Evolutionary conservation across 176 grass and related monocot genomes (phyloP), one percentile per base, ranked within the genome.

Genomic region (Typha latifolia): DNA sequence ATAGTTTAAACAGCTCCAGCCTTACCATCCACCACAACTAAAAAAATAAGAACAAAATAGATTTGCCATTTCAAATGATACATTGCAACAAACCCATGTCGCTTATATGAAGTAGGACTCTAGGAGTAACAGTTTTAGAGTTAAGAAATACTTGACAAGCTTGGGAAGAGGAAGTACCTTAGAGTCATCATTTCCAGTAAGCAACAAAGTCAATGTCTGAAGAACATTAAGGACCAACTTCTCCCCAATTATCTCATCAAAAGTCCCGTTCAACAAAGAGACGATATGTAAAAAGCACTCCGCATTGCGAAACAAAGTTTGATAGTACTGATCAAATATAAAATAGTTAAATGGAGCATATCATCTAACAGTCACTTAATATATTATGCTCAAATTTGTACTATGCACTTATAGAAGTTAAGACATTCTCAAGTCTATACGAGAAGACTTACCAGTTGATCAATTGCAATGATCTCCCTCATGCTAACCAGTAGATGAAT

Each of bases 231-330:
- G 85, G 55, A 97, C 82, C 64, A 97, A 81, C 47, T 84, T 80
- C 78, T 97, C 85, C 22, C 83, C 93, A 73, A 75, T 76, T 63
- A 64, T 61, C 78, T 86, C 93, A 86, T 89, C 81, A 67, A 97
- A 84, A n/a, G 76, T 84, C 66, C 88, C 88, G 82, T 90, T 92
- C 76, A 97, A 80, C 68, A 97, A 74, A 77, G 93, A 97, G 63
- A 97, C 83, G 61, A 97, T 82, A 74, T 97, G 93, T 57, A 97
- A 81, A 83, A 97, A 97, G 69, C 93, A 97, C 73, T 92, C 93
- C 29, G 88, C 93, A 12, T 82, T 70, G 74, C 76, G 74, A 47
- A 97, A 97, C 69, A 97, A 76, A 72, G 69, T 79, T 79, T 97
- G 93, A 80, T 92, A 97, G 74, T 97, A 92, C 93, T 97, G 71